Evolutionary conservation across 495 filamentous ascomycete species (phyloP).

Genomic region (Annulohypoxylon bovei): DNA sequence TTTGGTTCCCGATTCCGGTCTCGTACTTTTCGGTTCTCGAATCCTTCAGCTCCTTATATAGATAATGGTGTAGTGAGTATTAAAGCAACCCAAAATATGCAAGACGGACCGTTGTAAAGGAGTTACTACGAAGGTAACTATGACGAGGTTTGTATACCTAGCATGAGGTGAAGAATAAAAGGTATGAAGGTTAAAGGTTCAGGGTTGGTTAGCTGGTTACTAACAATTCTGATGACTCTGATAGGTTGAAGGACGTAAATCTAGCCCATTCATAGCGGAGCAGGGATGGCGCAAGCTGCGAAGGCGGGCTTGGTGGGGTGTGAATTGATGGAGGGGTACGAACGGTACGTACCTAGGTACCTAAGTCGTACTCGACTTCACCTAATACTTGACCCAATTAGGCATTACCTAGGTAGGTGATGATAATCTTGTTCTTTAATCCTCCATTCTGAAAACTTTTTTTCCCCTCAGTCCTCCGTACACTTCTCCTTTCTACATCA

Average conservation of each 20-base stretch:
- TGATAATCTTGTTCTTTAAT: constrained; percentile 1
- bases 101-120: background rate
- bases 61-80: background rate
- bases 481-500: background rate
- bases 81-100: background rate
- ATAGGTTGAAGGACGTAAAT: background rate
- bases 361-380: background rate
- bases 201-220: background rate
- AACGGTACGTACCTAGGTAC: background rate
- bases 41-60: background rate
- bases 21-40: background rate
- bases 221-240: background rate
- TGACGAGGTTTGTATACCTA: background rate
- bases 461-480: background rate
- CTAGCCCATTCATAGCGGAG: background rate
- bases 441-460: background rate
- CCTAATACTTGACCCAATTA: constrained; percentile 11
- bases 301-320: background rate
- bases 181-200: background rate
- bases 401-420: constrained; percentile 6
- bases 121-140: background rate
- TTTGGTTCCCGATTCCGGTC: background rate
- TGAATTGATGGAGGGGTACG: constrained; percentile 1
- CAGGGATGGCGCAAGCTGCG: no score
- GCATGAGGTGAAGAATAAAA: background rate